Conservation (phyloP, 1,284 basidiomycete genomes). For the Melanopsichium pennsylvanicum region DNA sequence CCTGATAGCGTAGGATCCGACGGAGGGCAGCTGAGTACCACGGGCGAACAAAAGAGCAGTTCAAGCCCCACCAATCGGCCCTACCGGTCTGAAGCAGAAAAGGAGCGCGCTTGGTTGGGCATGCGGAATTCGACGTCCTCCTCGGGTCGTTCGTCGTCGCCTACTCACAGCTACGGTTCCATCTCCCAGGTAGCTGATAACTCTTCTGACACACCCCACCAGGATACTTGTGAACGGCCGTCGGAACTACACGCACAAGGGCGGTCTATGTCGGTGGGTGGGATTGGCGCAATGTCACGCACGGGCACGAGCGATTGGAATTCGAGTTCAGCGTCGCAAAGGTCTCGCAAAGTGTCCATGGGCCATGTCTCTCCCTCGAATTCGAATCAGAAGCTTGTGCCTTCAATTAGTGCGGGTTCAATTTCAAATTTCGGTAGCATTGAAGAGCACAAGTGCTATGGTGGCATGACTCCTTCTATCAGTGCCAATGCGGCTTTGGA, state of each 20-base stretch:
- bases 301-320: slow-evolving; percentile 22
- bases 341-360: slow-evolving; percentile 28
- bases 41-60: slow-evolving; percentile 17
- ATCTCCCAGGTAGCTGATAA: slow-evolving; percentile 14
- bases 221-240: no score
- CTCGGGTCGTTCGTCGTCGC: slow-evolving; percentile 22
- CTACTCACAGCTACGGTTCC: slow-evolving; percentile 12
- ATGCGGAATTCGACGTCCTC: slow-evolving; percentile 31
- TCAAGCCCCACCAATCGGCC: slow-evolving; percentile 27
- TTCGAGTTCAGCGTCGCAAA: background rate
- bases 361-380: slow-evolving; percentile 22
- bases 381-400: slow-evolving; percentile 17
- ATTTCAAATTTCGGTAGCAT: slow-evolving; percentile 15
- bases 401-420: slow-evolving; percentile 9
- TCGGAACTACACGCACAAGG: no score
- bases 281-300: slow-evolving; percentile 27
- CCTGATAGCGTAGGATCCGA: background rate
- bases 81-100: slow-evolving; percentile 38
- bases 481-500: slow-evolving; percentile 14
- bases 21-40: background rate
- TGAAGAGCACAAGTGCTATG: slow-evolving; percentile 19
- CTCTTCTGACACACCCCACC: no score
- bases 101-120: slow-evolving; percentile 39
- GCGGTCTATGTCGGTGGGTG: slow-evolving; percentile 34
- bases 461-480: slow-evolving; percentile 15